Evolutionary conservation across 352 stramenopile genomes (phyloP), one percentile per base, ranked within the genome.

Genomic region (Phytophthora capsici): DNA sequence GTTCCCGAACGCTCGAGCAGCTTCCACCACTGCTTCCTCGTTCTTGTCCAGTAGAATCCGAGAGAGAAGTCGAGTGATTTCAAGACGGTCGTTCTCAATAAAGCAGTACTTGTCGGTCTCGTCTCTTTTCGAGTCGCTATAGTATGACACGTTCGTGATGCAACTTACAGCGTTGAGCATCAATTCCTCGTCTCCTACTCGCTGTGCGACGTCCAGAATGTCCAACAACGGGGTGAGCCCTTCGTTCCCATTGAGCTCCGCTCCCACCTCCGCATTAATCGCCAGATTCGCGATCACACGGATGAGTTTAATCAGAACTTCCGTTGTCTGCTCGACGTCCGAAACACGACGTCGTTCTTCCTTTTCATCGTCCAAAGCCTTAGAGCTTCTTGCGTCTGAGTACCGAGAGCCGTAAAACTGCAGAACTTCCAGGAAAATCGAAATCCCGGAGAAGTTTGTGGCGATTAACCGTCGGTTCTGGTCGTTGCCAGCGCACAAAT

Each of bases 111-210:
- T 22, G 14, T 12, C 45, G 13, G n/a, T 26, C 22, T 62, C 7
- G 9, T 17, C 3, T 57, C 36, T 22, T 30, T 34, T 10, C 22
- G 22, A 1, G 47, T 14, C 16, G 51, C 66, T 74, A 57, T 76
- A 96, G 68, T 92, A 97, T 2, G 84, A 95, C n/a, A 96, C 60
- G 47, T 97, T 96, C 8, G 90, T 96, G 65, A 96, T 70, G 26
- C 84, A 92, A 60, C 86, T 94, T 8, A 96, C 86, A 4, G 91
- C 75, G 46, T 97, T 96, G 44, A 97, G 77, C 77, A 92, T 86
- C 25, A 97, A 82, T 49, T 97, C 89, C 73, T 97, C 88, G 41
- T 93, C 69, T 12, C 50, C 58, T 10, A 28, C 43, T 4, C 43
- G 41, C 28, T 80, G 69, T 13, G 76, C 55, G 13, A 65, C 43